Evolutionary conservation across 2,329 filamentous ascomycete genomes (phyloP).

Genomic region (Penicillium sclerotigenum): DNA sequence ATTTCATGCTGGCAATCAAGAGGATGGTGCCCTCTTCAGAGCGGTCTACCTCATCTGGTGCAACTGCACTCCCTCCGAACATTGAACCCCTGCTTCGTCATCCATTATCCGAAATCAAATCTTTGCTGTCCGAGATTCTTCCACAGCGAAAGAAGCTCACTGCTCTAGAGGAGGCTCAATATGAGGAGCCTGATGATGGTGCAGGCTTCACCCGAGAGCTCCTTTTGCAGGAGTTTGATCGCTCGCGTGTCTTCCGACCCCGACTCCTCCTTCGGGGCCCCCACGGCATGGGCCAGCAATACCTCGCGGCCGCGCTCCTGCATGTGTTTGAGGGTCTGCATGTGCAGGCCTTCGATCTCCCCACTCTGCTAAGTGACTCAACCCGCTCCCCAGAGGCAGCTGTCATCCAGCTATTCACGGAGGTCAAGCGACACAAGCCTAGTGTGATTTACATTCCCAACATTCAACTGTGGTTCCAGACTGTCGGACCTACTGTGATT

Average conservation of each 20-base stretch:
- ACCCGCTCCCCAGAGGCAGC: constrained; percentile 80
- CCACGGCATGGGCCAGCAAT: constrained; percentile 89
- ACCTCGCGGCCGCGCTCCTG: constrained; percentile 78
- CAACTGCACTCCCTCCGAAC: constrained; percentile 71
- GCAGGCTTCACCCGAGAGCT: constrained; percentile 82
- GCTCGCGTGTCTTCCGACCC: constrained; percentile 81
- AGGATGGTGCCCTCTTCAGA: constrained; percentile 96
- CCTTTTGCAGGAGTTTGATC: constrained; percentile 75
- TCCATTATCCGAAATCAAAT: constrained; percentile 67
- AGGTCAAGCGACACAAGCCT: constrained; percentile 90
- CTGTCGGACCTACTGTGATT: constrained; percentile 62
- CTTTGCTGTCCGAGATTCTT: constrained; percentile 69
- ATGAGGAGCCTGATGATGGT: constrained; percentile 76
- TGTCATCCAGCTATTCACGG: constrained; percentile 84
- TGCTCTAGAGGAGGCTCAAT: constrained; percentile 91
- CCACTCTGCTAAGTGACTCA: constrained; percentile 78
- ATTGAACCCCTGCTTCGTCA: constrained; percentile 77
- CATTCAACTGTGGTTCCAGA: constrained; percentile 80
- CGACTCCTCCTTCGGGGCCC: constrained; percentile 78
- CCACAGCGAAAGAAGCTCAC: constrained; percentile 83
- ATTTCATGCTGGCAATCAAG: constrained; percentile 96
- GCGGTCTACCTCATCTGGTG: constrained; percentile 78
- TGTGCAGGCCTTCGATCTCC: constrained; percentile 90
- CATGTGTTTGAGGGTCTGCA: constrained; percentile 92
- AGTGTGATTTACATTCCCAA: constrained; percentile 94